Base-by-base conservation (phyloP, 495 filamentous ascomycete species). In the Lasiosphaeriaceae sp. region DNA sequence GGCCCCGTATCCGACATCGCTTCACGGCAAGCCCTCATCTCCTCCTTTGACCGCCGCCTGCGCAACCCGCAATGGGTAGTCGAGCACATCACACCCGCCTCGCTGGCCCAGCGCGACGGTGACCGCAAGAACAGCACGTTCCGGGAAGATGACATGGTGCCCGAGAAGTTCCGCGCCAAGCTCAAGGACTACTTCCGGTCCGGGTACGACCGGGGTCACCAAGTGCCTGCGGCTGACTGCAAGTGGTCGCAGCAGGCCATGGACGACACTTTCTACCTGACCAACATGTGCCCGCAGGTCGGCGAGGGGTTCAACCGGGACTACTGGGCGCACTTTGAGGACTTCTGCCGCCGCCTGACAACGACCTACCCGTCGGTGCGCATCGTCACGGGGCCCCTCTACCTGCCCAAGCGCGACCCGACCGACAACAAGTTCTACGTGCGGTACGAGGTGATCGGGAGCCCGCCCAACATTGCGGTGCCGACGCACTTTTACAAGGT, bases 401-500 rank as follows among this genome's bases (percentile, higher is more conserved):
- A 98, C 66, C 84, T 98, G 17, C 94, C 94, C 1, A 83, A 85
- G 62, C 78, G 83, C 17, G 90, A 92, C 51, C 74, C 84, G 7
- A 61, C 71, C 6, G 94, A 97, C 71, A 88, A 89, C 37, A 97
- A 96, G 75, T 98, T 91, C 89, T 83, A 92, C 57, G 92, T 97
- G 44, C 85, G 79, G 35, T 97, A 98, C 75, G 94, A 98, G 77
- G 89, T 98, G n/a, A 94, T 98, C 54, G 94, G 94, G 3, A 85
- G 81, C 65, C 94, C 95, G 52, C 95, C 94, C 2, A 97, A 91
- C 66, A 85, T 98, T 19, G 91, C 95, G 8, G 94, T 98, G 55
- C 94, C 94, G 9, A 98, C 94, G 22, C 94, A 98, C 69, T 98
- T 98, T 77, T 98, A 94, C 78, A 98, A 98, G 77, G 90, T 98